phyloP scores from a whole-genome alignment of 2,329 filamentous ascomycete genomes.

The Polychaeton citri region DNA sequence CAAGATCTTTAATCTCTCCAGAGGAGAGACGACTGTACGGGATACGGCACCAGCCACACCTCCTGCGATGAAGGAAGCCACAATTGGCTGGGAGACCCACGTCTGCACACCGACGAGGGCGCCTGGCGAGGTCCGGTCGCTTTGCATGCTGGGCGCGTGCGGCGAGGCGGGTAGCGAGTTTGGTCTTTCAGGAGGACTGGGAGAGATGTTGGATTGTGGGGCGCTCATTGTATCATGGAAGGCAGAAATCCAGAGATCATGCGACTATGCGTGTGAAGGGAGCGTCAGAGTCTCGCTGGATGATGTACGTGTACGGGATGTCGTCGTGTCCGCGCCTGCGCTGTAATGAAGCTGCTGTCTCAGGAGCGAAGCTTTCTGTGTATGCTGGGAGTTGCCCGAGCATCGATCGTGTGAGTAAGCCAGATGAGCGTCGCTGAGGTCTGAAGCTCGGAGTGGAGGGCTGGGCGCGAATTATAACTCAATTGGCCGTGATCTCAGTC shows the following conservation, averaged over 20 bases:
- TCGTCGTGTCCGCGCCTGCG: not conserved
- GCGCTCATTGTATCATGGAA: conserved; percentile 6
- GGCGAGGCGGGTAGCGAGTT: conserved; percentile 2
- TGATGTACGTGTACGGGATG: not conserved
- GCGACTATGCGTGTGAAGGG: not conserved
- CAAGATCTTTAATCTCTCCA: conserved; percentile 94
- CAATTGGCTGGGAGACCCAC: conserved; percentile 62
- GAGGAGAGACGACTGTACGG: conserved; percentile 86
- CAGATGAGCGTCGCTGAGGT: not conserved
- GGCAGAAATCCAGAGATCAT: not conserved
- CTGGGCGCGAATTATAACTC: not conserved
- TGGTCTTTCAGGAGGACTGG: conserved; percentile 1
- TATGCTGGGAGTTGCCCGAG: not conserved
- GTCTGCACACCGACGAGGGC: conserved; percentile 9
- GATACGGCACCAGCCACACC: conserved; percentile 95
- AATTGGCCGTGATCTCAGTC: not conserved
- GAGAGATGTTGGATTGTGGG: conserved; percentile 1
- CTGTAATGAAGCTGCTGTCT: not conserved
- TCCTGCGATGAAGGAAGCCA: conserved; percentile 86
- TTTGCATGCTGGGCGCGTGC: conserved; percentile 3
- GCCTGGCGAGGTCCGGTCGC: conserved; percentile 3
- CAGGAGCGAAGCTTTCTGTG: not conserved
- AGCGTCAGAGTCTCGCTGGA: not conserved
- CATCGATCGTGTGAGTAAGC: not conserved
- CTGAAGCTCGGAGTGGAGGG: not conserved